Base-by-base conservation (phyloP, 163 green algal genomes). In the Volvox carteri region DNA sequence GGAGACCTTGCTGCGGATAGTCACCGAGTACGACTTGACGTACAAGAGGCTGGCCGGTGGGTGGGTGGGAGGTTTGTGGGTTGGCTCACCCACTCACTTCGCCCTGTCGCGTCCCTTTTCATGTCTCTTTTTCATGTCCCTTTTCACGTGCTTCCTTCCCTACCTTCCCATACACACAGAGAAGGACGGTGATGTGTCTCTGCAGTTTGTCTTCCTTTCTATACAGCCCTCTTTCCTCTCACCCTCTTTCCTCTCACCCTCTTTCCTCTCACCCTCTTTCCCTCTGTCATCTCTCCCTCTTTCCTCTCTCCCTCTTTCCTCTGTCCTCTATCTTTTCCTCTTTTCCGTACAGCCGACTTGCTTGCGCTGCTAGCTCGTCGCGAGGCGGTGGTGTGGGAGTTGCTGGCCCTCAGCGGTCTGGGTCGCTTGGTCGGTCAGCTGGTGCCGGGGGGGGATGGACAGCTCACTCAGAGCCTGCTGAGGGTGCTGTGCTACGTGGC, bases 401-500 rank as follows among this genome's bases (percentile, higher is more conserved):
- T 95, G 79, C 86, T 95, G 72, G 67, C 85, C 0, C 52, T 92
- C 28, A 91, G 91, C 75, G 86, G 84, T 9, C 85, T 93, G 52
- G 91, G 92, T 3, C 86, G 85, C 5, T 56, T 93, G 50, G 79
- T 94, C 42, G 90, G 91, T 25, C 81, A 92, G 84, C 91, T 93
- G 85, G 65, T 84, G 84, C 84, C 67, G 2, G 84, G 84, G 3
- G 72, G 37, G 3, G 84, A 89, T 56, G 41, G 54, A 7, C 54
- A 39, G 65, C 85, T 92, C 67, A 35, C 74, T 30, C 74, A 92
- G 70, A 90, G 75, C 25, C 90, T 95, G 78, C 89, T 95, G 87
- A 80, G 90, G 1, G 84, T 93, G 89, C 74, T 95, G 86, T 93
- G 89, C 87, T 92, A 95, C 89, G 86, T 94, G 90, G 90, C 92